phyloP scores from a whole-genome alignment of 2,329 filamentous ascomycete genomes.

The Paracoccidioides brasiliensis region DNA sequence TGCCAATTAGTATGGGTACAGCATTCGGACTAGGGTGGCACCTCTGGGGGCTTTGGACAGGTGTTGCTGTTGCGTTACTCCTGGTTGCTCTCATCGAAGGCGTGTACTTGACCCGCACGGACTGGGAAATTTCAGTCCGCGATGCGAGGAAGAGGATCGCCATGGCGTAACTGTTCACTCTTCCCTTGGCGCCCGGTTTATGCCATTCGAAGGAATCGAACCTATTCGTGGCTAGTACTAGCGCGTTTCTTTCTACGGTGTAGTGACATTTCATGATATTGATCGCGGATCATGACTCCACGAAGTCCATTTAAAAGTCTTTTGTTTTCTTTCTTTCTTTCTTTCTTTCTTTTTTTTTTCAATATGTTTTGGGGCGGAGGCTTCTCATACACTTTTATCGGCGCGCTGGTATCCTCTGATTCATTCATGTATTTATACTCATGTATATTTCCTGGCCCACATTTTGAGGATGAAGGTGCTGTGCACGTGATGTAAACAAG shows the following conservation, averaged over 20 bases:
- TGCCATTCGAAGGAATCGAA: neutral
- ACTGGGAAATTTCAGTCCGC: constrained; percentile 47
- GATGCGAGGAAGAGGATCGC: constrained; percentile 46
- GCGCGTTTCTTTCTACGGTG: no score
- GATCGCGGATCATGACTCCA: neutral
- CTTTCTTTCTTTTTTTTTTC: no score
- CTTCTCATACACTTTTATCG: neutral
- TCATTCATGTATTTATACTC: neutral
- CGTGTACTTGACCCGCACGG: constrained; percentile 41
- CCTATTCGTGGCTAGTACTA: no score
- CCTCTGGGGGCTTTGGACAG: constrained; percentile 68
- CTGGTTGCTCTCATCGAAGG: constrained; percentile 44
- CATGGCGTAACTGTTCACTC: constrained; percentile 15
- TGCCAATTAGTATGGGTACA: constrained; percentile 69
- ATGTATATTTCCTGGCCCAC: neutral
- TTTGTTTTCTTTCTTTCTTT: no score
- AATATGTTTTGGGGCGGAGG: neutral
- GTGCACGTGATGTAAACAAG: neutral
- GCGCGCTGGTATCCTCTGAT: neutral
- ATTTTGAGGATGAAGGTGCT: neutral
- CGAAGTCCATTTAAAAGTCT: neutral
- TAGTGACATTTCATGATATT: neutral
- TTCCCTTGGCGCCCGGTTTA: neutral
- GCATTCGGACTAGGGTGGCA: constrained; percentile 68
- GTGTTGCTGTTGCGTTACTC: constrained; percentile 58